Conservation (phyloP, 805 yeast species). For the Ogataea trehaloabstinens region DNA sequence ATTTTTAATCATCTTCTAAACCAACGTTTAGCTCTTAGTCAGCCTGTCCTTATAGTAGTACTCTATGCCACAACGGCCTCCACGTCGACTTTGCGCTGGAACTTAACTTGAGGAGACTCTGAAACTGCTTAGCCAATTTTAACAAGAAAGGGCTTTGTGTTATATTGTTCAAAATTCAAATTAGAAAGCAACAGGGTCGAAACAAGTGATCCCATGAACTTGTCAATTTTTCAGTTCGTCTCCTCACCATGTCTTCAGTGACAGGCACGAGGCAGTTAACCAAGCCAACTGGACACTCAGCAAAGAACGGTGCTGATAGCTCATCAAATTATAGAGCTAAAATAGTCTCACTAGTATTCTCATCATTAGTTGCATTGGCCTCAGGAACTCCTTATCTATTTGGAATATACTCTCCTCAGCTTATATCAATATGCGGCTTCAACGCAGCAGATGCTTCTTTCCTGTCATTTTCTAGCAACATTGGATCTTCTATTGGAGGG, state of each 20-base stretch:
- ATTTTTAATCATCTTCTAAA: too few relatives aligned
- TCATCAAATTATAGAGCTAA: constrained; percentile 1
- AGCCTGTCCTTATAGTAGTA: too few relatives aligned
- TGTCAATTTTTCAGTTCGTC: too few relatives aligned
- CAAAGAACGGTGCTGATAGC: neutral
- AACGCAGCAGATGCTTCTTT: constrained; percentile 62
- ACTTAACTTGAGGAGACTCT: too few relatives aligned
- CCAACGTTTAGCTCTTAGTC: too few relatives aligned
- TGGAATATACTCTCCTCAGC: constrained; percentile 75
- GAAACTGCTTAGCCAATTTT: too few relatives aligned
- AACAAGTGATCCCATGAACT: too few relatives aligned
- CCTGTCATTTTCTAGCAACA: constrained; percentile 56
- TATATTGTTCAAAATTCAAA: too few relatives aligned
- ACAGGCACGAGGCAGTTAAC: neutral
- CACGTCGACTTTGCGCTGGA: too few relatives aligned
- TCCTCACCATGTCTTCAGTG: neutral
- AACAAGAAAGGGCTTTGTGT: too few relatives aligned
- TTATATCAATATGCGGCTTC: constrained; percentile 53
- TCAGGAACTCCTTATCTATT: constrained; percentile 76
- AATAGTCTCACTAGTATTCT: constrained; percentile 9
- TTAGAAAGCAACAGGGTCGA: too few relatives aligned
- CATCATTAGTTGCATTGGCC: constrained; percentile 38
- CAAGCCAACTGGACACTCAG: neutral
- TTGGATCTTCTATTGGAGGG: constrained; percentile 71
- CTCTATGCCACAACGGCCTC: too few relatives aligned